These are phyloP conservation scores for Penicillium cosmopolitanum DNA, from an alignment of 495 filamentous ascomycete genomes.

Conservation along the genomic window DNA sequence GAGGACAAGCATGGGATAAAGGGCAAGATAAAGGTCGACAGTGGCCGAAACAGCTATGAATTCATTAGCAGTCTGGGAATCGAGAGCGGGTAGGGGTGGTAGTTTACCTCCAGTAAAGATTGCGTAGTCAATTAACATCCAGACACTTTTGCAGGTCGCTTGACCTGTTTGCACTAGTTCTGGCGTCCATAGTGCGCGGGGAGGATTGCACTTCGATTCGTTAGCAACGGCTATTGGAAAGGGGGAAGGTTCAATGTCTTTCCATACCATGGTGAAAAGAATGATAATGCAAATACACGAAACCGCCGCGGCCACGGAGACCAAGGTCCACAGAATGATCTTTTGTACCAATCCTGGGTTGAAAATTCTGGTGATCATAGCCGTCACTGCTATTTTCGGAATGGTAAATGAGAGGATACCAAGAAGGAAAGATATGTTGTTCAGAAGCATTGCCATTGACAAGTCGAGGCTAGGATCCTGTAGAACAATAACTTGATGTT, in stretches of 20 bases:
- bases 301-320: slow-evolving; percentile 17
- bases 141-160: slow-evolving; percentile 33
- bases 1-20: slow-evolving; percentile 36
- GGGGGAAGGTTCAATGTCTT: background rate
- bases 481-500: slow-evolving; percentile 16
- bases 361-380: slow-evolving; percentile 32
- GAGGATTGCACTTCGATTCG: slow-evolving; percentile 19
- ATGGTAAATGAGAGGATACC: slow-evolving; percentile 33
- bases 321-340: slow-evolving; percentile 24
- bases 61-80: background rate
- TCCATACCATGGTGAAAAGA: slow-evolving; percentile 22
- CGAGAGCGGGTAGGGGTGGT: background rate
- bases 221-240: background rate
- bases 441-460: slow-evolving; percentile 24
- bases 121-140: slow-evolving; percentile 42
- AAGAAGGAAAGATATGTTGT: slow-evolving; percentile 28
- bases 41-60: slow-evolving; percentile 37
- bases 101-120: slow-evolving; percentile 42
- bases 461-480: background rate
- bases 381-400: slow-evolving; percentile 34
- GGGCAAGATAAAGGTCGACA: slow-evolving; percentile 40
- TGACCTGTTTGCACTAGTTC: slow-evolving; percentile 14
- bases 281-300: slow-evolving; percentile 29
- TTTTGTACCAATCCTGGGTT: slow-evolving; percentile 27
- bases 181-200: slow-evolving; percentile 23